Base-by-base conservation (phyloP, 139 green algal genomes). In the Tetradesmus lagerheimii region DNA sequence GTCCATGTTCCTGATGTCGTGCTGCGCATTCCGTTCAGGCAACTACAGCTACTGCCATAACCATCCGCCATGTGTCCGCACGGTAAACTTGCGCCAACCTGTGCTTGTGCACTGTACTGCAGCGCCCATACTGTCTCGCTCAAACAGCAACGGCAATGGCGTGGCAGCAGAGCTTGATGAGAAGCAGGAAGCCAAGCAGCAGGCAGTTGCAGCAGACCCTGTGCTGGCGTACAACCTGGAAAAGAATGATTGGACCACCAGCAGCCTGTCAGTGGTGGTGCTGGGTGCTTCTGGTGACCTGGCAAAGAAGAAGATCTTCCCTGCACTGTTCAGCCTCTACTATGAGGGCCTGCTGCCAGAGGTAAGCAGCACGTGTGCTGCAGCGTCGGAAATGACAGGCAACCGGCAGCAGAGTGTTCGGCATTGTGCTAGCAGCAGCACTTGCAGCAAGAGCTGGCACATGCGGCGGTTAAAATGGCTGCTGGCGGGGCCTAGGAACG, bases 231-330 rank as follows among this genome's bases (percentile, higher is more conserved):
- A 89, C 71, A 74, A 89, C 85, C 47, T 89, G 29, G 45, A 78
- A 29, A 43, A 34, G 12, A 84, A 79, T 15, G 88, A 91, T 34
- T 91, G 88, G 88, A 31, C 80, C 2, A 29, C 41, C 43, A 43
- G 31, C 43, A 62, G n/a, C 35, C 45, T 91, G 80, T 95, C 89
- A 50, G 94, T 99, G n/a, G 95, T 97, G 16, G 97, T 99, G 20
- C 94, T 99, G 16, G 98, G 98, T 5, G 98, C 98, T 0, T 98
- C 95, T 9, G 98, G 98, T 14, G 98, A 99, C 92, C 93, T 99
- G 64, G 98, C 98, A 39, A 98, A 97, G 93, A 99, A 99, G 94
- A 99, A 99, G 90, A 99, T 99, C 71, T 99, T 98, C 80, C 98
- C 98, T 35, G 96, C 98, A 1, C 95, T 99, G 0, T 99, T 99